A percentile compares a stretch with the other conserved stretches of the same genome.
phyloP scores from a whole-genome alignment of 768 basidiomycete species.

The Amanita exitialis region DNA sequence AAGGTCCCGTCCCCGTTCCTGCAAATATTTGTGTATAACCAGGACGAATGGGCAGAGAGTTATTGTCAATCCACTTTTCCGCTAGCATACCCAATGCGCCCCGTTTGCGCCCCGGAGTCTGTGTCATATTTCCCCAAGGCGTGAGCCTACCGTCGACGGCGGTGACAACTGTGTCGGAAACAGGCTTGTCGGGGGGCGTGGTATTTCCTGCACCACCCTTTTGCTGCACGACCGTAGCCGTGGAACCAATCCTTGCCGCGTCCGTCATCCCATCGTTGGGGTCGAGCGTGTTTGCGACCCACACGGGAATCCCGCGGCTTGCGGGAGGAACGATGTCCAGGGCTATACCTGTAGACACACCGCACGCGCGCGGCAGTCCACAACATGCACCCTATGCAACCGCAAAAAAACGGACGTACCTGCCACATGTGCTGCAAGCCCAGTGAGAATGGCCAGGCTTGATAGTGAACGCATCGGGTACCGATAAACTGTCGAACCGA shows the following conservation, averaged over 20 bases:
- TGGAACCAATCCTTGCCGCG: conserved; percentile 22
- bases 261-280: conserved; percentile 16
- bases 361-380: not conserved
- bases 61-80: conserved; percentile 7
- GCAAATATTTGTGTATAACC: conserved; percentile 27
- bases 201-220: conserved; percentile 22
- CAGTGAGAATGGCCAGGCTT: not conserved
- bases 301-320: not conserved
- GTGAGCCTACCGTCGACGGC: conserved; percentile 33
- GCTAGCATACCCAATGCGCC: conserved; percentile 1
- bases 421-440: not conserved
- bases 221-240: conserved; percentile 26
- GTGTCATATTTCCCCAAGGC: conserved; percentile 9
- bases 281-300: not conserved
- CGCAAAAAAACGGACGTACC: not conserved
- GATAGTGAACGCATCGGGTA: not conserved
- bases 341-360: not conserved
- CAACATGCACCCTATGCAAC: not conserved
- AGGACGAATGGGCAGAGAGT: conserved; percentile 12
- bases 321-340: not conserved
- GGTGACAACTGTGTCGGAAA: conserved; percentile 27
- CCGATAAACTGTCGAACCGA: not conserved
- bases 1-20: conserved; percentile 23
- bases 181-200: conserved; percentile 23
- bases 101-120: not conserved